phyloP scores from a whole-genome alignment of 2,329 filamentous ascomycete genomes.

The Hypoxylon sp. region DNA sequence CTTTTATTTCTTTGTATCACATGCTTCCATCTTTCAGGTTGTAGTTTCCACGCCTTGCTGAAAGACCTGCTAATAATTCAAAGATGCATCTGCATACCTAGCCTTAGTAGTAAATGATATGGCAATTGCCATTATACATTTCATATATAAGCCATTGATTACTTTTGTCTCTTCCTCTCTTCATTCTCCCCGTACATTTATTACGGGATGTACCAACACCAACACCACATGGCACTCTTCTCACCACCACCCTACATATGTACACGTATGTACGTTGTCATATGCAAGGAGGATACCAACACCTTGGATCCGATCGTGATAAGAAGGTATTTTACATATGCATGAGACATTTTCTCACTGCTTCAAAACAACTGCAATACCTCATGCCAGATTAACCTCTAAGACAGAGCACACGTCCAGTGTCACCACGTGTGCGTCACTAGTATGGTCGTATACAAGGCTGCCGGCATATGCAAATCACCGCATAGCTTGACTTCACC shows the following conservation, averaged over 20 bases:
- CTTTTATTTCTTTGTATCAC: neutral
- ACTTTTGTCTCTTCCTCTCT: too few relatives aligned
- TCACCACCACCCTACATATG: too few relatives aligned
- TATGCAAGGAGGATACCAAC: constrained; percentile 1
- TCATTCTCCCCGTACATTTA: too few relatives aligned
- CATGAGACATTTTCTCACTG: constrained; percentile 1
- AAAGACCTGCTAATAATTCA: too few relatives aligned
- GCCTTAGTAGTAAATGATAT: too few relatives aligned
- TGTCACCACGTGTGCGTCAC: constrained; percentile 10
- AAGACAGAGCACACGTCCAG: constrained; percentile 7
- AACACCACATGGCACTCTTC: too few relatives aligned
- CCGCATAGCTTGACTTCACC: neutral
- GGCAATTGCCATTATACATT: too few relatives aligned
- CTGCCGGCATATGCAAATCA: constrained; percentile 15
- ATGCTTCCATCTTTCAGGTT: too few relatives aligned
- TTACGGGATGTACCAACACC: too few relatives aligned
- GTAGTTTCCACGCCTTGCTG: too few relatives aligned
- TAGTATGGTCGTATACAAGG: constrained; percentile 17
- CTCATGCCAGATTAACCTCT: constrained; percentile 13
- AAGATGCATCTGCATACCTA: neutral
- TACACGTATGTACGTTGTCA: too few relatives aligned
- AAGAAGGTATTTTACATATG: constrained; percentile 10
- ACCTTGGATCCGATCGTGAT: neutral
- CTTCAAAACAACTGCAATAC: neutral
- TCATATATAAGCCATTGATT: too few relatives aligned